Evolutionary conservation across 306 rosid genomes (phyloP), one percentile per base, ranked within the genome.

Genomic region (Clitoria ternatea): DNA sequence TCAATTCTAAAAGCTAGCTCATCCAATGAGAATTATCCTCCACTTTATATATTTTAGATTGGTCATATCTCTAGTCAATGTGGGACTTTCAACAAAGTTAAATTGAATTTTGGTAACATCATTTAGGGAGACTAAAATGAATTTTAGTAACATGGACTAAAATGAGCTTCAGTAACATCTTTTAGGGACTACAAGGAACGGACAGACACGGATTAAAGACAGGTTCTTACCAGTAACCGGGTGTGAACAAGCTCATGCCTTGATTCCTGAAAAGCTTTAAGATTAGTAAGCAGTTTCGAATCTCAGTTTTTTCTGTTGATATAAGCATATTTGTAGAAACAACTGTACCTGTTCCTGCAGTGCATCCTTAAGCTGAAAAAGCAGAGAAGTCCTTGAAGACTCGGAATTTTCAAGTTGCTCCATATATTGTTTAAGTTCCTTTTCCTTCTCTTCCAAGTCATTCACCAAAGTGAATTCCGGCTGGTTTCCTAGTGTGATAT

Each of bases 291-390:
- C 50, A 72, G 30, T 69, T 63, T 57, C 2, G 35, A 62, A 74
- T 20, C 61, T 10, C 72, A 65, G 23, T 5, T 14, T 33, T 29
- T 45, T 24, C 45, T 62, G 40, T 53, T 62, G 40, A 49, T 9
- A 60, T 49, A 57, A 47, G 74, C 29, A 56, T 65, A 32, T 39
- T 68, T 12, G 37, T 43, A 62, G 59, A 80, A 43, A 69, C 52
- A 32, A 61, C 59, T 73, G 45, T 82, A 91, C 97, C 45, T 92
- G 96, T 56, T 89, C 98, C 62, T 80, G 94, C 79, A 92, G 90
- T 33, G 96, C 98, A 73, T 84, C 94, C 79, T 81, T 83, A 47
- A 92, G 94, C 72, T 79, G 82, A 32, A 74, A 87, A 82, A 86
- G 82, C 86, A 92, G 80, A 36, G 90, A 73, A 79, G 70, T 75